These are phyloP conservation scores for Kregervanrija fluxuum DNA, from an alignment of 805 yeast species.

Conservation along the genomic window DNA sequence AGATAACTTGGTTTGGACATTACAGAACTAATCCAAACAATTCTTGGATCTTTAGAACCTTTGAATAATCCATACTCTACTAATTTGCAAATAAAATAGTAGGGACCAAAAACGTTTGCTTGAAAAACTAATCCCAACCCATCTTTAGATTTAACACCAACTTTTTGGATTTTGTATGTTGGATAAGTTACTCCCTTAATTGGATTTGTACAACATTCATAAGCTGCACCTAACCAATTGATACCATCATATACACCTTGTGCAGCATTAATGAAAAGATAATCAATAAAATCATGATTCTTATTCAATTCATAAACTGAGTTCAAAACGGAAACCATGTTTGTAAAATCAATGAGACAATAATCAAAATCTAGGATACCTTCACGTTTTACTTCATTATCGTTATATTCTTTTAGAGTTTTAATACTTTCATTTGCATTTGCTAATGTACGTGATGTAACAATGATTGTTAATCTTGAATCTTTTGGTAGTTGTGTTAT, in stretches of 20 bases:
- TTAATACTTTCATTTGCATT: conserved; percentile 72
- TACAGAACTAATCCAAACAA: conserved; percentile 81
- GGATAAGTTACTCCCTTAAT: conserved; percentile 84
- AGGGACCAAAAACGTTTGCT: conserved; percentile 96
- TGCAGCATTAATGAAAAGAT: conserved; percentile 80
- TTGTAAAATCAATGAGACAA: conserved; percentile 78
- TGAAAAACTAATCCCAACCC: conserved; percentile 85
- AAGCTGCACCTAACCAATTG: conserved; percentile 74
- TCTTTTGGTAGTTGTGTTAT: conserved; percentile 50
- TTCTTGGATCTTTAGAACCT: conserved; percentile 40
- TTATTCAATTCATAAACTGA: conserved; percentile 66
- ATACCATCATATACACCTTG: conserved; percentile 84
- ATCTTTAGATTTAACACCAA: conserved; percentile 71
- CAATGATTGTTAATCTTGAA: conserved; percentile 64
- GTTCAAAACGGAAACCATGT: conserved; percentile 75
- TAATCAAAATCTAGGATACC: conserved; percentile 80
- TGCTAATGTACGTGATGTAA: conserved; percentile 85
- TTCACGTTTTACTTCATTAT: conserved; percentile 30
- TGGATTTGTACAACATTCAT: conserved; percentile 60
- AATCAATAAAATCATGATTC: conserved; percentile 64
- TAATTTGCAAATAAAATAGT: conserved; percentile 68
- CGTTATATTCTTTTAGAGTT: conserved; percentile 41
- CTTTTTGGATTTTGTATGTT: conserved; percentile 72
- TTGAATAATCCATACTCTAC: conserved; percentile 39
- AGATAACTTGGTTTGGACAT: conserved; percentile 73